phyloP scores from a whole-genome alignment of 345 rosid species.

The Salix viminalis region DNA sequence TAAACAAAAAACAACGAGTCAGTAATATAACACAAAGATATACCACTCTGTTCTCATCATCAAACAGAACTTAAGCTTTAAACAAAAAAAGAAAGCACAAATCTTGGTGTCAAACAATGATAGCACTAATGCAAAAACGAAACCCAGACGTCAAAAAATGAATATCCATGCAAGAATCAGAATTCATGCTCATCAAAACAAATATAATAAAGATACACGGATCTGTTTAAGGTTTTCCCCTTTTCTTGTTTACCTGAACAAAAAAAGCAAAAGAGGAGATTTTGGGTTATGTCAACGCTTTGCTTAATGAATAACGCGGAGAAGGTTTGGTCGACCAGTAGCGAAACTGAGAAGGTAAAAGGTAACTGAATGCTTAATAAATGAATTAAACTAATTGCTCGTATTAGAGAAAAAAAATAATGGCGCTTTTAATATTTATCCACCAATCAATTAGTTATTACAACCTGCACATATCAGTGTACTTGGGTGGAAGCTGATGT shows the following conservation, averaged over 20 bases:
- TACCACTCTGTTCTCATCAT: neutral
- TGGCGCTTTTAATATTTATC: neutral
- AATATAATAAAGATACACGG: slow-evolving; percentile 3
- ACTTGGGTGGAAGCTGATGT: neutral
- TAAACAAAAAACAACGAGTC: slow-evolving; percentile 3
- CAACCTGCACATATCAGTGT: neutral
- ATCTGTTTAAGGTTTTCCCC: slow-evolving; percentile 15
- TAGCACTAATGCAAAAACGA: slow-evolving; percentile 9
- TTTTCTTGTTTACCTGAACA: slow-evolving; percentile 1
- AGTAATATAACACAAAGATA: slow-evolving; percentile 5
- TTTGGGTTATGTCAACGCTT: slow-evolving; percentile 12
- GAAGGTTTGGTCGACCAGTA: neutral
- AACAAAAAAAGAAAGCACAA: neutral
- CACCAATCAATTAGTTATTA: neutral
- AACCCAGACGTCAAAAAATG: neutral
- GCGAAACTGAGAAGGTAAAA: neutral
- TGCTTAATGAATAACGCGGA: neutral
- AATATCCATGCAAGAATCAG: slow-evolving; percentile 6
- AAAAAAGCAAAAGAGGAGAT: neutral
- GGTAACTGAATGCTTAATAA: neutral
- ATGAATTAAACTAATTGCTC: neutral
- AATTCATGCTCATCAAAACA: slow-evolving; percentile 1
- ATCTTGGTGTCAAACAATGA: neutral
- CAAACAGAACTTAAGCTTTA: neutral
- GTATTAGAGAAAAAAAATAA: neutral